Conservation (phyloP, 192 early-diverging fungal genomes). For the Backusella tuberculispora region DNA sequence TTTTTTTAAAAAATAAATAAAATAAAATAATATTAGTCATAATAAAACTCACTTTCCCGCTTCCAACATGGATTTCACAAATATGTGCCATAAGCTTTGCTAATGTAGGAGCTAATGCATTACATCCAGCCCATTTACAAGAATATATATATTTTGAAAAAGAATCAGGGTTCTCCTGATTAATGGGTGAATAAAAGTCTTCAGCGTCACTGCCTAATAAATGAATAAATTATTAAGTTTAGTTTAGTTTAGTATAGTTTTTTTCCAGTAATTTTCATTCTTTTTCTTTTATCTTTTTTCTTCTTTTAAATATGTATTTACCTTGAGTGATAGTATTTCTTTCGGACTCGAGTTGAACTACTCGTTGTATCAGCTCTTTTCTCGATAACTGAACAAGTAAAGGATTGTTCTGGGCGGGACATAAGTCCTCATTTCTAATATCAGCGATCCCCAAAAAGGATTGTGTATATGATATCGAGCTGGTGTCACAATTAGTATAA, state of each 20-base stretch:
- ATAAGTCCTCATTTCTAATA: background rate
- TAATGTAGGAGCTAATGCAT: background rate
- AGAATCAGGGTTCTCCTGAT: slow-evolving; percentile 20
- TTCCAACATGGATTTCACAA: slow-evolving; percentile 53
- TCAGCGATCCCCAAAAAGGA: background rate
- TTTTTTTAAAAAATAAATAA: too few relatives aligned
- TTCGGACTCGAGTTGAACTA: slow-evolving; percentile 36
- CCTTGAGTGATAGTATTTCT: background rate
- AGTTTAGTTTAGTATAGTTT: background rate
- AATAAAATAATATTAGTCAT: background rate
- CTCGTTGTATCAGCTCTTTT: slow-evolving; percentile 26
- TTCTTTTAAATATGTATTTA: slow-evolving; percentile 6
- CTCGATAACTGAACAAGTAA: slow-evolving; percentile 20
- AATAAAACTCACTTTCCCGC: slow-evolving; percentile 50
- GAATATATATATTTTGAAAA: slow-evolving; percentile 19
- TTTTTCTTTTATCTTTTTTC: too few relatives aligned
- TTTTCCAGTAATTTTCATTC: background rate
- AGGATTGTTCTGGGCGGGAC: background rate
- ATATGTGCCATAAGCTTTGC: slow-evolving; percentile 48
- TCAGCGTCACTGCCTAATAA: background rate
- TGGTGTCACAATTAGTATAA: background rate
- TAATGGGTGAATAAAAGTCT: background rate
- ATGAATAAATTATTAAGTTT: background rate
- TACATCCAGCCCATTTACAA: slow-evolving; percentile 17
- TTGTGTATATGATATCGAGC: background rate